phyloP scores from a whole-genome alignment of 2,329 filamentous ascomycete species.

The Fusarium xylarioides region DNA sequence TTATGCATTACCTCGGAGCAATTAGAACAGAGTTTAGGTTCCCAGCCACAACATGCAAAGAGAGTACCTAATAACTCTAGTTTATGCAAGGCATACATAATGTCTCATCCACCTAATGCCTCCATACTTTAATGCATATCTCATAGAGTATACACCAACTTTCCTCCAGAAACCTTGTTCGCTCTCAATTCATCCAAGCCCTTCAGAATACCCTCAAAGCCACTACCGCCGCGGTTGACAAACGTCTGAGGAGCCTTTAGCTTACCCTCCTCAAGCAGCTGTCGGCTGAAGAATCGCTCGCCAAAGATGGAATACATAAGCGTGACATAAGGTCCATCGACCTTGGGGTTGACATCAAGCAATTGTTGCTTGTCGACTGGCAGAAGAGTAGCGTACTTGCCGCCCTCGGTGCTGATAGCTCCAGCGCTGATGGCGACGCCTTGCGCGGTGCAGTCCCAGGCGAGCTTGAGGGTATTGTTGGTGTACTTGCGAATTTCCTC shows the following conservation, averaged over 20 bases:
- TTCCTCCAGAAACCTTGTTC: slow-evolving; percentile 3
- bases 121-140: background rate
- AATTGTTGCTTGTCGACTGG: background rate
- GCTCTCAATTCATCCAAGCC: slow-evolving; percentile 8
- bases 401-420: slow-evolving; percentile 1
- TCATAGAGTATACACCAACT: slow-evolving; percentile 12
- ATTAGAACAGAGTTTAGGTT: background rate
- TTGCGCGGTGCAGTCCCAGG: slow-evolving; percentile 36
- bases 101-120: background rate
- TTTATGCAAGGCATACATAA: background rate
- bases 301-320: slow-evolving; percentile 20
- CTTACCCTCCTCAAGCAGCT: background rate
- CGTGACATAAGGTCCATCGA: slow-evolving; percentile 4
- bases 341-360: background rate
- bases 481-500: slow-evolving; percentile 41
- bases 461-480: slow-evolving; percentile 34
- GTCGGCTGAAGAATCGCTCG: background rate
- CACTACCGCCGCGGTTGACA: background rate
- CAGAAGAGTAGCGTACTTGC: slow-evolving; percentile 6
- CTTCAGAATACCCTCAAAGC: background rate
- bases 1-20: background rate
- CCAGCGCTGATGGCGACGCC: slow-evolving; percentile 1
- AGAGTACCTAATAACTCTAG: too few relatives aligned
- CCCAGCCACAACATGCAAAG: background rate
- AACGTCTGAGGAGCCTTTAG: background rate